Conservation (phyloP, 2,329 filamentous ascomycete genomes). For the Penicillium glabrum region DNA sequence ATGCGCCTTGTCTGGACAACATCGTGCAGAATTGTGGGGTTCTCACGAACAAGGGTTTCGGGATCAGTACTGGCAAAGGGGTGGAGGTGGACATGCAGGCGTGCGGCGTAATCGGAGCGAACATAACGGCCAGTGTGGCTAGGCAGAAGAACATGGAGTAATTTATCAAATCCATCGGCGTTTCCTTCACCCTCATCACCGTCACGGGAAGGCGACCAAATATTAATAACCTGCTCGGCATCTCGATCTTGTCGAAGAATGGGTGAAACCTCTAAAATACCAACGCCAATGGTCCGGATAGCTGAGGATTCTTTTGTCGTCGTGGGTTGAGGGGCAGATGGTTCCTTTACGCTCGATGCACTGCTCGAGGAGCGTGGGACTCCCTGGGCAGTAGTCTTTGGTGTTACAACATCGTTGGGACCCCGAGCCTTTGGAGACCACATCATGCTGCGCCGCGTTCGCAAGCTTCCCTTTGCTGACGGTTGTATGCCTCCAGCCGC, state of each 20-base stretch:
- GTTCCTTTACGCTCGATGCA: slow-evolving; percentile 28
- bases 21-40: slow-evolving; percentile 81
- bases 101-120: slow-evolving; percentile 69
- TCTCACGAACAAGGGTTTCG: slow-evolving; percentile 77
- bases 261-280: slow-evolving; percentile 72
- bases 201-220: slow-evolving; percentile 68
- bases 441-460: slow-evolving; percentile 46
- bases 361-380: slow-evolving; percentile 35
- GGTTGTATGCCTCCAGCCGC: slow-evolving; percentile 28
- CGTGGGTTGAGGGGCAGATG: slow-evolving; percentile 19
- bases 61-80: slow-evolving; percentile 76
- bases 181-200: slow-evolving; percentile 59
- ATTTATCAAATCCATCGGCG: slow-evolving; percentile 68
- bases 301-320: slow-evolving; percentile 43
- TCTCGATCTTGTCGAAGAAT: slow-evolving; percentile 72
- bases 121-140: slow-evolving; percentile 73
- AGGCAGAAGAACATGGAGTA: slow-evolving; percentile 71
- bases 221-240: slow-evolving; percentile 70
- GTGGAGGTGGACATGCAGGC: slow-evolving; percentile 75
- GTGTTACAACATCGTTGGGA: slow-evolving; percentile 26
- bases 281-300: slow-evolving; percentile 72
- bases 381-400: slow-evolving; percentile 27
- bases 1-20: slow-evolving; percentile 82
- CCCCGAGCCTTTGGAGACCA: slow-evolving; percentile 40
- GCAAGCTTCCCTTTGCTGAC: slow-evolving; percentile 37